phyloP scores from a whole-genome alignment of 140 eudicot genomes.

The Bidens hawaiensis region DNA sequence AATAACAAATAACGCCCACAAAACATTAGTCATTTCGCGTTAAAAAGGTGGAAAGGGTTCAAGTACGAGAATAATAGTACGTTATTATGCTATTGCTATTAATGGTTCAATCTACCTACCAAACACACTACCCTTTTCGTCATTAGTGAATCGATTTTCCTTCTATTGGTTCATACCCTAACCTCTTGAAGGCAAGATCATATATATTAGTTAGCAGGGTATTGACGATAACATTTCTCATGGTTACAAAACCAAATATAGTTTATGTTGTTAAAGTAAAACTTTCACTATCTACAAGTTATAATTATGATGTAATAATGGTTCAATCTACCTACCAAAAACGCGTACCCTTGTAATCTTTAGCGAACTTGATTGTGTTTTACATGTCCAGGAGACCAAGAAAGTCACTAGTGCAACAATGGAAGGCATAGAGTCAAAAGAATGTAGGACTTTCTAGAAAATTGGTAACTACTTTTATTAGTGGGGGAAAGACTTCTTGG shows the following conservation, averaged over 20 bases:
- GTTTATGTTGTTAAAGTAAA: neutral
- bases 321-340: neutral
- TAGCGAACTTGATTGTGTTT: neutral
- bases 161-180: too few relatives aligned
- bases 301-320: neutral
- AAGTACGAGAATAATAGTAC: neutral
- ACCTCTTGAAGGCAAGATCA: too few relatives aligned
- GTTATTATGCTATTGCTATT: too few relatives aligned
- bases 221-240: too few relatives aligned
- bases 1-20: neutral
- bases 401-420: neutral
- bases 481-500: conserved; percentile 12
- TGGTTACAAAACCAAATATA: too few relatives aligned
- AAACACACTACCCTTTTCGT: too few relatives aligned
- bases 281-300: neutral
- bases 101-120: too few relatives aligned
- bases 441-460: neutral
- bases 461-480: conserved; percentile 10
- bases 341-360: neutral
- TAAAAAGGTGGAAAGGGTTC: neutral
- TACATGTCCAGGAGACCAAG: neutral
- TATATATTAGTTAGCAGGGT: too few relatives aligned
- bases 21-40: neutral
- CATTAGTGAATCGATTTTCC: too few relatives aligned
- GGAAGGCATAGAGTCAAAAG: conserved; percentile 4